Conservation (phyloP, 805 yeast species). For the Spathaspora passalidarum region DNA sequence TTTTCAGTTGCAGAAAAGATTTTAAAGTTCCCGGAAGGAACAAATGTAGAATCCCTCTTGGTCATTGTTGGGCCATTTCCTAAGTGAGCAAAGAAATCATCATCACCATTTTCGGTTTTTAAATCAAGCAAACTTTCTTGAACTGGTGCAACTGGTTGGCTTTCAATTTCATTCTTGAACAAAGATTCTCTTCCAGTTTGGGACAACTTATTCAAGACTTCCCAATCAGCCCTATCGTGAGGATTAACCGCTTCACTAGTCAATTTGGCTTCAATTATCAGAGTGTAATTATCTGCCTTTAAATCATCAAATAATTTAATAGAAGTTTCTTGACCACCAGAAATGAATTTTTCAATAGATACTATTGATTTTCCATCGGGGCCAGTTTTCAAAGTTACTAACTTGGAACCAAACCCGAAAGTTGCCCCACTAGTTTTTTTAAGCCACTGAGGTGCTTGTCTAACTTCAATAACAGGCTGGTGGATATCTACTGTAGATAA, state of each 20-base stretch:
- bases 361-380: slow-evolving; percentile 41
- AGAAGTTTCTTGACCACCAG: slow-evolving; percentile 32
- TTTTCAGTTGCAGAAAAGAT: slow-evolving; percentile 32
- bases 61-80: slow-evolving; percentile 16
- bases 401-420: slow-evolving; percentile 93
- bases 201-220: slow-evolving; percentile 50
- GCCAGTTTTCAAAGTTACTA: slow-evolving; percentile 53
- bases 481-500: slow-evolving; percentile 65
- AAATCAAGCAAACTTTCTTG: slow-evolving; percentile 10
- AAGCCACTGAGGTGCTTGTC: slow-evolving; percentile 91
- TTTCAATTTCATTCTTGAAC: slow-evolving; percentile 28
- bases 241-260: slow-evolving; percentile 32
- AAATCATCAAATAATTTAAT: slow-evolving; percentile 55
- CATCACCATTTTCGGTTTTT: slow-evolving; percentile 12
- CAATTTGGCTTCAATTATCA: slow-evolving; percentile 55
- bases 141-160: neutral
- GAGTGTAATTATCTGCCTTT: slow-evolving; percentile 48
- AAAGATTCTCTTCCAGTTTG: slow-evolving; percentile 49
- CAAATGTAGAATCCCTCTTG: slow-evolving; percentile 14
- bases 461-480: slow-evolving; percentile 66
- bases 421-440: slow-evolving; percentile 67
- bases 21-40: slow-evolving; percentile 57
- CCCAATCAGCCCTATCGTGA: slow-evolving; percentile 61
- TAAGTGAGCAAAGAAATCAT: slow-evolving; percentile 37
- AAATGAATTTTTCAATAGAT: slow-evolving; percentile 39